Base-by-base conservation (phyloP, 2,329 filamentous ascomycete genomes). In the Xylariaceae sp. region DNA sequence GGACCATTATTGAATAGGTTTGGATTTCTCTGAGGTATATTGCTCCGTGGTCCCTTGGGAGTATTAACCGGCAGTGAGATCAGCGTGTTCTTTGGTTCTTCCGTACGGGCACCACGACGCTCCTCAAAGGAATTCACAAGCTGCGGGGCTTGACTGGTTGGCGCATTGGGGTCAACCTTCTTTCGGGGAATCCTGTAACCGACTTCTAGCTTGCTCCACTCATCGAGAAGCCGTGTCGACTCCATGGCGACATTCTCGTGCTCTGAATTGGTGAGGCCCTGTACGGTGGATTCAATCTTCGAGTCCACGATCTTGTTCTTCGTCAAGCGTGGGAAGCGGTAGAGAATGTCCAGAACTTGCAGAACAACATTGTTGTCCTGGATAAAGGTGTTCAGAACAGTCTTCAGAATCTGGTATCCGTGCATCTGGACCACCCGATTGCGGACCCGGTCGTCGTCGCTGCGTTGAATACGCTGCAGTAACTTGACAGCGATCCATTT, bases 401-500 rank as follows among this genome's bases (percentile, higher is more conserved):
- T 90, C 73, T 94, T 96, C 63, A 99, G 79, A 65, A 97, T 96
- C 71, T 93, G 89, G 73, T 99, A 99, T 55, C 93, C 94, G 77
- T 97, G 94, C 88, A 97, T 95, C 69, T 90, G 90, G 71, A 97
- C 89, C 45, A 97, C 92, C 55, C 88, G 86, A 73, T 94, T 90
- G 61, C 90, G 86, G 58, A 97, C 90, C 64, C 86, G 86, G 70
- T 96, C 91, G 67, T 97, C 92, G 53, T 93, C 84, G 71, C 89
- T 92, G 47, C 84, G 83, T 74, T 96, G 90, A 63, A 99, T 92
- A 55, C 94, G 92, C 66, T 87, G 84, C 61, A 99, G 83, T 58
- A 99, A 80, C 76, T 97, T 97, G 75, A 97, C 92, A 2, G 90
- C 92, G 74, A 99, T 97, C 94, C 94, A 99, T 75, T 97, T 97